Evolutionary conservation across 768 basidiomycete genomes (phyloP), one percentile per base, ranked within the genome.

Genomic region (Gyrodon lividus): DNA sequence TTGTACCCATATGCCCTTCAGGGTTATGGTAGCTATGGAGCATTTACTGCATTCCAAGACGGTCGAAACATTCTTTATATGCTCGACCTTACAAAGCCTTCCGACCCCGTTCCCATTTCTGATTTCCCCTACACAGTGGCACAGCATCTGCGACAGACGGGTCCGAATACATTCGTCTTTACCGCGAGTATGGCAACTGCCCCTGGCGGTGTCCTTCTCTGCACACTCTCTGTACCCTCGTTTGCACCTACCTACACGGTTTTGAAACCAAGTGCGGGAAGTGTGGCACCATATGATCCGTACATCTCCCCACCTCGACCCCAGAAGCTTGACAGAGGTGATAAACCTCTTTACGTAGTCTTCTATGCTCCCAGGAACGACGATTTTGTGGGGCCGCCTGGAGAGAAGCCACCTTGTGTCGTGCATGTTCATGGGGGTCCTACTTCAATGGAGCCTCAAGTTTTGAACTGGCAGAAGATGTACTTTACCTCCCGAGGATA

Each of bases 371-470:
- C 89, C 0, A 73, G 65, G 22, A 88, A 87, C 52, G 83, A 82
- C 0, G 64, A 73, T 0, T 89, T 81, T 62, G 51, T 62, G 1
- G 82, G 77, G 0, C 66, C 73, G 5, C 52, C 62, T 0, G 74
- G 69, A 5, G 83, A 87, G 62, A 75, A 73, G 43, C 89, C 89
- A 0, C 89, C 89, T 2, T 82, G 80, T 43, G 71, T 89, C 9
- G 61, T 88, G 0, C 58, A 71, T 24, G 77, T 81, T 1, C 89
- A 91, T 55, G 89, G 89, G 1, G 87, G 89, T 0, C 89, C 89
- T 0, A 89, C 87, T 0, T 64, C 52, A 0, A 60, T 72, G 8
- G 69, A 73, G 2, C 16, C 52, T 1, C 81, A 83, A 43, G 75
- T 71, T 0, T 61, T 90, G 22, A 65, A 68, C 17, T 80, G 80